Base-by-base conservation (phyloP, 805 yeast genomes). In the Metschnikowia continentalis region DNA sequence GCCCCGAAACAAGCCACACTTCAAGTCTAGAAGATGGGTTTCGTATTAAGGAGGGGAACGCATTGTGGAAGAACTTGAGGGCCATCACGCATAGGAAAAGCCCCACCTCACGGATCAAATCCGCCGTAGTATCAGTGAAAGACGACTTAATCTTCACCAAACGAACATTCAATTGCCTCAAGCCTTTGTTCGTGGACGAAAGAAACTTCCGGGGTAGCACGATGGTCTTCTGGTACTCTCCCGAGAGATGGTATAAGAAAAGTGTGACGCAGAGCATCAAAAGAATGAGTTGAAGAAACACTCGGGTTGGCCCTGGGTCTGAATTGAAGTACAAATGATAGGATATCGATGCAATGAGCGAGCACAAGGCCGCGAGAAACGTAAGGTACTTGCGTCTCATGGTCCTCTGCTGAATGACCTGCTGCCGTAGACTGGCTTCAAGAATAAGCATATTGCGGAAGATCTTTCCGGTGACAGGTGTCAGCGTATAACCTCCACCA, bases 191-290 rank as follows among this genome's bases (percentile, higher is more conserved):
- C 6, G 97, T 83, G n/a, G 86, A 80, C 1, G 83, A 72, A 49
- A 94, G 71, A 63, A 90, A 92, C 62, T 81, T 78, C 54, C 96
- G 78, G 1, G 97, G 96, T 39, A 83, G 72, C 14, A 88, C 85
- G 49, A 92, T 88, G 0, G 96, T 89, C 54, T 94, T 80, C 51
- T 80, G 81, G 67, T 92, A 94, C 69, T 90, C 94, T 0, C 99
- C 99, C 22, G 96, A 85, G 35, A 92, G 68, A 61, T 87, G 90
- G 68, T 89, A 92, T 40, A 92, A 72, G 23, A 82, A 76, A 50
- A 90, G 69, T 0, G 96, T 87, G 17, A 91, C 81, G 30, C 79
- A 58, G 17, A 81, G 77, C 47, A 85, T 83, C 15, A 85, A 71
- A 3, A 88, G 77, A 13, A 82, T 62, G 45, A 88, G 81, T 62